Percentiles rank a stretch among this genome's conserved stretches.
phyloP scores from a whole-genome alignment of 2,329 filamentous ascomycete genomes.

The Nigrospora osmanthi region DNA sequence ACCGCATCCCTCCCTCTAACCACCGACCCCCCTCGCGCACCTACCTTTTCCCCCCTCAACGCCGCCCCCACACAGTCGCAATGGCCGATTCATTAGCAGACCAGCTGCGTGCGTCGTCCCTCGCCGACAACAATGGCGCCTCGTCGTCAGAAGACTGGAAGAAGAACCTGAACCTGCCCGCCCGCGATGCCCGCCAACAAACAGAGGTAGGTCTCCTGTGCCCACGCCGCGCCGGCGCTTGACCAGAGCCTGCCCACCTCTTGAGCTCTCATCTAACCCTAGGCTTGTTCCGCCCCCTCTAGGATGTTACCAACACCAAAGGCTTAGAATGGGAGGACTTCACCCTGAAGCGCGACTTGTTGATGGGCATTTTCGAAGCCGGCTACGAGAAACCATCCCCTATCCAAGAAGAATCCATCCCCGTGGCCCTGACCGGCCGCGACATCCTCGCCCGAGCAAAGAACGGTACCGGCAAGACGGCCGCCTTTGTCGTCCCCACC shows the following conservation, averaged over 20 bases:
- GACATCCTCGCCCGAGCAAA: conserved; percentile 95
- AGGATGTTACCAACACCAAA: conserved; percentile 98
- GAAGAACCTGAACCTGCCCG: conserved; percentile 61
- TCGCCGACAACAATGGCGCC: conserved; percentile 33
- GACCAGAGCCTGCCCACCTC: conserved; percentile 59
- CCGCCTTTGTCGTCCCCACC: conserved; percentile 92
- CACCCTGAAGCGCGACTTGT: conserved; percentile 83
- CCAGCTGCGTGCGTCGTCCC: conserved; percentile 26
- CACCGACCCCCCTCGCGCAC: conserved; percentile 27
- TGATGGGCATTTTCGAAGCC: conserved; percentile 99
- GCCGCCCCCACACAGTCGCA: conserved; percentile 9
- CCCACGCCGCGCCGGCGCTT: conserved; percentile 65
- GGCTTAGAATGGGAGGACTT: conserved; percentile 98
- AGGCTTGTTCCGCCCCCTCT: conserved; percentile 1
- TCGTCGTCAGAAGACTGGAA: conserved; percentile 59
- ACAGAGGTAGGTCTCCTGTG: conserved; percentile 55
- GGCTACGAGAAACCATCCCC: conserved; percentile 98
- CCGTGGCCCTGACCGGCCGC: conserved; percentile 87
- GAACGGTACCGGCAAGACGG: conserved; percentile 97
- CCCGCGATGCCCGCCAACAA: conserved; percentile 70
- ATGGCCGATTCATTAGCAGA: conserved; percentile 22
- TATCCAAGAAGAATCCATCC: conserved; percentile 98
- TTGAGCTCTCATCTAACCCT: neutral
- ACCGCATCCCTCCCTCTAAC: too few relatives aligned
- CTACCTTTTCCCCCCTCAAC: conserved; percentile 24